phyloP scores from a whole-genome alignment of 2,329 filamentous ascomycete genomes.

The Parasarocladium wereldwijsianum region DNA sequence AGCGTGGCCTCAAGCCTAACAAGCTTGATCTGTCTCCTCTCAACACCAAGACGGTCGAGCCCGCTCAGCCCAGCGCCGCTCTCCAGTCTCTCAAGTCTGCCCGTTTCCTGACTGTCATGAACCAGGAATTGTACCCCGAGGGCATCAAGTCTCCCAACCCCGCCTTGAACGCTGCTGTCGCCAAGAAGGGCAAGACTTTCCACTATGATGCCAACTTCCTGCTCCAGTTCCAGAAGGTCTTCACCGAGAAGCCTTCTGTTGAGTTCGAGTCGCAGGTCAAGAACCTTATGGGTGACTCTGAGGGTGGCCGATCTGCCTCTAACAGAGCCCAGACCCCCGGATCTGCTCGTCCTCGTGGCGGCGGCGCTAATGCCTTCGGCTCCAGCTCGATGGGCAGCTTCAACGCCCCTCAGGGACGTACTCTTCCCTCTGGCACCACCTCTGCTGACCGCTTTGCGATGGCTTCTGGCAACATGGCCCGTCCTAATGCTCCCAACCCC shows the following conservation, averaged over 20 bases:
- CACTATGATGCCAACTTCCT: slow-evolving; percentile 94
- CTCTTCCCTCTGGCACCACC: slow-evolving; percentile 61
- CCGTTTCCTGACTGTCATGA: slow-evolving; percentile 69
- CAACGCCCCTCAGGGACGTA: slow-evolving; percentile 27
- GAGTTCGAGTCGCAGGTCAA: slow-evolving; percentile 89
- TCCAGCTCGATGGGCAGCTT: slow-evolving; percentile 58
- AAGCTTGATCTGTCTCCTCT: slow-evolving; percentile 74
- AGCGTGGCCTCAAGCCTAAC: slow-evolving; percentile 59
- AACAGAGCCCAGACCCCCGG: slow-evolving; percentile 37
- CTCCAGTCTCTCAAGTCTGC: slow-evolving; percentile 88
- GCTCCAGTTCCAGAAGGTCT: slow-evolving; percentile 89
- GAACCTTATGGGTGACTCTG: slow-evolving; percentile 67
- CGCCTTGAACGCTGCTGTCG: slow-evolving; percentile 67
- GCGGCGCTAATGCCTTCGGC: too few relatives aligned
- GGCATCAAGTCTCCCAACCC: slow-evolving; percentile 85
- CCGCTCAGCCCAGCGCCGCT: slow-evolving; percentile 82
- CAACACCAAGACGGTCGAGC: slow-evolving; percentile 75
- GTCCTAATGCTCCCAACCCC: slow-evolving; percentile 26
- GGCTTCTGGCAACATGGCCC: slow-evolving; percentile 37
- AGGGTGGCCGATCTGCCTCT: slow-evolving; percentile 46
- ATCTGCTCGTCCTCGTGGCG: slow-evolving; percentile 33
- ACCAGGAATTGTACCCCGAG: slow-evolving; percentile 65
- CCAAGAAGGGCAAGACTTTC: slow-evolving; percentile 69
- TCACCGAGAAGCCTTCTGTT: slow-evolving; percentile 88
- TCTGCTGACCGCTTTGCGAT: slow-evolving; percentile 63